These are phyloP conservation scores for Backusella australiensis DNA, from an alignment of 192 early-diverging fungal genomes.

Conservation along the genomic window DNA sequence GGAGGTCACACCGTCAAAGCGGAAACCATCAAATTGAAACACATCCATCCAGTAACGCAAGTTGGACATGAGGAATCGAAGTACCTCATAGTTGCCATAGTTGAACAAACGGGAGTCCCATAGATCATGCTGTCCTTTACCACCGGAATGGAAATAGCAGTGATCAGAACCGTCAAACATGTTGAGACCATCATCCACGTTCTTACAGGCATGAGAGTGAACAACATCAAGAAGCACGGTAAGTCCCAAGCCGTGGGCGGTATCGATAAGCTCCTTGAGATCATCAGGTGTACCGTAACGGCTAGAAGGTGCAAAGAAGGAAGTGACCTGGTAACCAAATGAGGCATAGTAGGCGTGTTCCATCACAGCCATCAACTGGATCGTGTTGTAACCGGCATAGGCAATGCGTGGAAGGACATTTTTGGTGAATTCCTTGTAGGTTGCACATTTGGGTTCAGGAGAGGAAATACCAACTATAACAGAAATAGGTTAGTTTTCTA, in stretches of 20 bases:
- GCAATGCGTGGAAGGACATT: conserved; percentile 85
- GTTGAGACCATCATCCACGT: conserved; percentile 92
- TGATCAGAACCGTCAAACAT: conserved; percentile 95
- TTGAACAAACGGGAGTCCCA: conserved; percentile 97
- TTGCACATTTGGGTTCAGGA: conserved; percentile 75
- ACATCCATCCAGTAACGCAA: conserved; percentile 91
- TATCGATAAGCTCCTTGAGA: conserved; percentile 87
- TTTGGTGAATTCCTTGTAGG: conserved; percentile 87
- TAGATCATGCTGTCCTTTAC: conserved; percentile 81
- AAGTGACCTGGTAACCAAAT: conserved; percentile 98
- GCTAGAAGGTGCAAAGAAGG: conserved; percentile 91
- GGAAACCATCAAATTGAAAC: conserved; percentile 94
- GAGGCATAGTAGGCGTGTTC: conserved; percentile 99
- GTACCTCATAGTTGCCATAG: conserved; percentile 87
- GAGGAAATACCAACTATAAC: conserved; percentile 86
- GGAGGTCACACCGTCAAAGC: conserved; percentile 96
- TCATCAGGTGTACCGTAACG: conserved; percentile 95
- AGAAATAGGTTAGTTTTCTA: neutral
- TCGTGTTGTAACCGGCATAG: conserved; percentile 78
- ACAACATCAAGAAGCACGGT: conserved; percentile 91
- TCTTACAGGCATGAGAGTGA: conserved; percentile 96
- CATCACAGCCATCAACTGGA: conserved; percentile 94
- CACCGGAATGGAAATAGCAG: conserved; percentile 93
- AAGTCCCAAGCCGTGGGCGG: conserved; percentile 87
- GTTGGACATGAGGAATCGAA: conserved; percentile 94